phyloP scores from a whole-genome alignment of 23 red algal species.

The Gracilaria domingensis region DNA sequence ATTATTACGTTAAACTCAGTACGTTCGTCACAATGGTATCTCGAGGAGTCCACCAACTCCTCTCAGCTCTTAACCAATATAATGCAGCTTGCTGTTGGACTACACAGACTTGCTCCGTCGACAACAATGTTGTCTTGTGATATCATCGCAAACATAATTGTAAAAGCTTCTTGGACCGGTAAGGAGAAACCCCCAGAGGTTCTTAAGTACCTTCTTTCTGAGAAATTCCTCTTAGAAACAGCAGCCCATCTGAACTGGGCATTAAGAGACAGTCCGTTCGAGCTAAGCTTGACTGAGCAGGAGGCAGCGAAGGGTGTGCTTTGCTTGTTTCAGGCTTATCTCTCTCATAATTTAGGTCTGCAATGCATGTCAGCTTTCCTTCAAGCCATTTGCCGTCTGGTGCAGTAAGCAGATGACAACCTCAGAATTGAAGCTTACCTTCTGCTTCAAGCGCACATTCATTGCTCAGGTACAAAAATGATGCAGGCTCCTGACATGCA shows the following conservation, averaged over 20 bases:
- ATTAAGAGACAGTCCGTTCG: conserved; percentile 9
- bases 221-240: conserved; percentile 34
- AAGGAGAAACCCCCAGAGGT: not conserved
- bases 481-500: not conserved
- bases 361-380: conserved; percentile 5
- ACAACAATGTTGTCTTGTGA: conserved; percentile 49
- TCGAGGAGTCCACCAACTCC: not conserved
- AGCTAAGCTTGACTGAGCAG: not conserved
- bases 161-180: conserved; percentile 14
- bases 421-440: conserved; percentile 45
- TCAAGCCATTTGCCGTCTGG: conserved; percentile 35
- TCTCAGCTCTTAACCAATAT: not conserved
- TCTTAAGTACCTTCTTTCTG: conserved; percentile 8
- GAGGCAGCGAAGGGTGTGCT: conserved; percentile 50
- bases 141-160: conserved; percentile 23
- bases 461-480: conserved; percentile 7
- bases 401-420: conserved; percentile 20
- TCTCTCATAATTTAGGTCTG: conserved; percentile 19
- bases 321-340: conserved; percentile 41
- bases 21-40: too few species aligned
- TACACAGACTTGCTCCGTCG: not conserved
- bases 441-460: conserved; percentile 51
- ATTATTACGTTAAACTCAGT: not conserved
- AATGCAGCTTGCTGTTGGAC: conserved; percentile 28
- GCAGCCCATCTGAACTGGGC: conserved; percentile 39